Conservation (phyloP, 495 filamentous ascomycete species). For the Halenospora varia region DNA sequence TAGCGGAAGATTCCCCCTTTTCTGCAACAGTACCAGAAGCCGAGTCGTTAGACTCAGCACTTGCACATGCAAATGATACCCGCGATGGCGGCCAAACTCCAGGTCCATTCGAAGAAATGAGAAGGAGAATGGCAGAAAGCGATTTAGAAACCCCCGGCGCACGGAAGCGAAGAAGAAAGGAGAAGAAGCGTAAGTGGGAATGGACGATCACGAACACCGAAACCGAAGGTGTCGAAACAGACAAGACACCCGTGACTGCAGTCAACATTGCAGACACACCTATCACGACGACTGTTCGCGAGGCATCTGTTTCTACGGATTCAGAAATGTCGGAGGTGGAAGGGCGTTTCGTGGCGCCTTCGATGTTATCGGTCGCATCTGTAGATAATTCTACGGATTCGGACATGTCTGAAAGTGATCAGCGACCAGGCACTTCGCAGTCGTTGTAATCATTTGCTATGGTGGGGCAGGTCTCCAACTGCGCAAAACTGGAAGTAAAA, state of each 20-base stretch:
- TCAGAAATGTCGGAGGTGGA: constrained; percentile 15
- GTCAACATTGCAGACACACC: constrained; percentile 16
- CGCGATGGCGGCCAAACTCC: constrained; percentile 52
- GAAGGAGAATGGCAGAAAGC: constrained; percentile 44
- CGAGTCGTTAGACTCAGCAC: constrained; percentile 40
- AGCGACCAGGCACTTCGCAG: constrained; percentile 10
- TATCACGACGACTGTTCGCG: constrained; percentile 17
- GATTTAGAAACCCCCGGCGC: constrained; percentile 29
- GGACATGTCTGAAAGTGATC: constrained; percentile 13
- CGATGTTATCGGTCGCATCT: constrained; percentile 2
- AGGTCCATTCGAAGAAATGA: constrained; percentile 54
- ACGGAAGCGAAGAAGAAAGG: constrained; percentile 37
- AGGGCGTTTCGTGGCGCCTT: constrained; percentile 7
- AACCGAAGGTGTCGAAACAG: not conserved
- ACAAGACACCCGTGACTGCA: constrained; percentile 17
- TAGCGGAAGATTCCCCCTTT: constrained; percentile 44
- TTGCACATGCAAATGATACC: constrained; percentile 44
- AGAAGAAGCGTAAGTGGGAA: constrained; percentile 30
- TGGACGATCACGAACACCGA: constrained; percentile 23
- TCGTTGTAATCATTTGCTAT: constrained; percentile 6
- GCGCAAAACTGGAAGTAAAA: not conserved
- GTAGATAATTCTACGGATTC: constrained; percentile 6
- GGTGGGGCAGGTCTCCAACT: constrained; percentile 11
- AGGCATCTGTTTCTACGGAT: constrained; percentile 14
- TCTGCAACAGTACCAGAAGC: constrained; percentile 17